Percentiles rank a stretch among this genome's conserved stretches.
Conservation (phyloP, 1,139 yeast genomes). For the Debaryomycetaceae sp. region DNA sequence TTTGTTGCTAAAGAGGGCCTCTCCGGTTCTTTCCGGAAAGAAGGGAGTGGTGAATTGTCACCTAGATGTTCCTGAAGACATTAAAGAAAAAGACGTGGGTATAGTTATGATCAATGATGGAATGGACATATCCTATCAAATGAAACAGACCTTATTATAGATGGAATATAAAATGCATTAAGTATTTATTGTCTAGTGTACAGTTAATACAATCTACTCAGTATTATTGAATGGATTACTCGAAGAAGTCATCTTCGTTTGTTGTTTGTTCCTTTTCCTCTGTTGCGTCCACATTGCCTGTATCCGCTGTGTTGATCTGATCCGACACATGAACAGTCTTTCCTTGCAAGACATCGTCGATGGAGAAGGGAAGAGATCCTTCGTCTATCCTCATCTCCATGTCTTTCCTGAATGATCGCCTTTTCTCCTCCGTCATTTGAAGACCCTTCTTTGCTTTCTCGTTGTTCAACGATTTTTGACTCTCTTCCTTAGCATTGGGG, state of each 20-base stretch:
- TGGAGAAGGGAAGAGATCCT: conserved; percentile 51
- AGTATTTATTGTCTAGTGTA: not conserved
- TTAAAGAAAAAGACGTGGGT: conserved; percentile 42
- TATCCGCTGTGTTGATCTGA: conserved; percentile 10
- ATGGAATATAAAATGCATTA: not conserved
- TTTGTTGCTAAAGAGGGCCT: conserved; percentile 61
- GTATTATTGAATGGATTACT: conserved; percentile 17
- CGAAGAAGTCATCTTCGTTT: conserved; percentile 44
- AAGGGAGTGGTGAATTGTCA: conserved; percentile 41
- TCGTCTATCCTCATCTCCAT: conserved; percentile 50
- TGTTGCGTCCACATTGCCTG: conserved; percentile 43
- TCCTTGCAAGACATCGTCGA: conserved; percentile 57
- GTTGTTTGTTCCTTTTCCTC: conserved; percentile 6
- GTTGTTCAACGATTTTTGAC: conserved; percentile 20
- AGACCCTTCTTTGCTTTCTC: conserved; percentile 45
- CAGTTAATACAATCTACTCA: not conserved
- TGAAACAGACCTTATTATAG: conserved; percentile 5
- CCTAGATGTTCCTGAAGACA: conserved; percentile 47
- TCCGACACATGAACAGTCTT: conserved; percentile 28
- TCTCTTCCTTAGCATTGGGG: conserved; percentile 39
- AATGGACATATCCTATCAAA: conserved; percentile 45
- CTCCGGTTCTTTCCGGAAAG: conserved; percentile 49
- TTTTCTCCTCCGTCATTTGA: conserved; percentile 46
- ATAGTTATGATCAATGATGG: conserved; percentile 66
- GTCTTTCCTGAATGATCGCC: conserved; percentile 47